These are phyloP conservation scores for Hyphodiscus hymeniophilus DNA, from an alignment of 495 filamentous ascomycete genomes.

Conservation along the genomic window DNA sequence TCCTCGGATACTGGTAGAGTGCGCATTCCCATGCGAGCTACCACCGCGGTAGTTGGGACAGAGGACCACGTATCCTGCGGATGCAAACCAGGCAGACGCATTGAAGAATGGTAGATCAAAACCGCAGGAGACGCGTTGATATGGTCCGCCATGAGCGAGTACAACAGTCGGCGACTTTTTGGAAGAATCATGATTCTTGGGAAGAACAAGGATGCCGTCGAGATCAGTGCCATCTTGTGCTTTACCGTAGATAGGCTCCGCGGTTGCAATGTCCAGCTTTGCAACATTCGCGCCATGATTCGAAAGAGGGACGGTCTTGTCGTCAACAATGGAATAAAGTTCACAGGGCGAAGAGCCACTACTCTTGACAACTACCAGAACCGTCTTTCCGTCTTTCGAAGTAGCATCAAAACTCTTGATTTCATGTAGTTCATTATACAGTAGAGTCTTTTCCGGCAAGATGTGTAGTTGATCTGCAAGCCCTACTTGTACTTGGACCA, in stretches of 20 bases:
- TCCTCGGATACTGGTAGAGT: not conserved
- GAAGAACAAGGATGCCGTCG: conserved; percentile 1
- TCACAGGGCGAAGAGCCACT: not conserved
- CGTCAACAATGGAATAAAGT: not conserved
- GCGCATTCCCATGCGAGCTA: conserved; percentile 1
- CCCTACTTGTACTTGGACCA: not conserved
- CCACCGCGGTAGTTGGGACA: conserved; percentile 10
- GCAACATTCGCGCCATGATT: not conserved
- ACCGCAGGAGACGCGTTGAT: not conserved
- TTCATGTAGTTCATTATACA: not conserved
- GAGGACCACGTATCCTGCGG: conserved; percentile 5
- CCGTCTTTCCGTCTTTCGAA: not conserved
- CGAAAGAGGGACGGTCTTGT: not conserved
- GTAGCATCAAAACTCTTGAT: not conserved
- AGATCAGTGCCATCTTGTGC: not conserved
- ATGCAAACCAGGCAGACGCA: not conserved
- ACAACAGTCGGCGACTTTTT: conserved; percentile 1
- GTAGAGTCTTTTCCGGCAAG: not conserved
- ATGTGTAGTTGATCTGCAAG: not conserved
- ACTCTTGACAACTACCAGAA: conserved; percentile 1
- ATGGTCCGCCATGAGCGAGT: conserved; percentile 3
- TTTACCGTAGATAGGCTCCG: not conserved
- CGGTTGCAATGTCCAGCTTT: not conserved
- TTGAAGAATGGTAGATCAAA: not conserved
- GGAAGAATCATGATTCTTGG: not conserved